Percentiles rank a stretch among this genome's conserved stretches.
Conservation (phyloP, 495 filamentous ascomycete species). For the Penicillium lagena region DNA sequence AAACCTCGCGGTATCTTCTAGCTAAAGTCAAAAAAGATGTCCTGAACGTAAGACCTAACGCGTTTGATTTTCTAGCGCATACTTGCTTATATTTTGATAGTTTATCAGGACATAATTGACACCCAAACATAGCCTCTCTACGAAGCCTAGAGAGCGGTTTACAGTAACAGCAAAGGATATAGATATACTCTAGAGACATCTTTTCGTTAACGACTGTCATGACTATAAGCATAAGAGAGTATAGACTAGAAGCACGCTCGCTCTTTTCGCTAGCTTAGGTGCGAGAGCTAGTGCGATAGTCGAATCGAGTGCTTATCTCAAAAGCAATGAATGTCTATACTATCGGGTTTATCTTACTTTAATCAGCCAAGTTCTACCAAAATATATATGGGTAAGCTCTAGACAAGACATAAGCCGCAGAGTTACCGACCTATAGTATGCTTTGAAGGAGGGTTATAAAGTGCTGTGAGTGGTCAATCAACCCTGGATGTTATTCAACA, state of each 20-base stretch:
- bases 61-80: not conserved
- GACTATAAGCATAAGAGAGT: conserved; percentile 16
- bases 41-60: not conserved
- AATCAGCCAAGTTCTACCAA: too few species aligned
- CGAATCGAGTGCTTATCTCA: conserved; percentile 14
- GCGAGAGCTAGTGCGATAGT: conserved; percentile 13
- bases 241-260: conserved; percentile 11
- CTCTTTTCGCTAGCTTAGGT: conserved; percentile 12
- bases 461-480: too few species aligned
- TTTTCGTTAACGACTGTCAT: conserved; percentile 13
- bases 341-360: conserved; percentile 12
- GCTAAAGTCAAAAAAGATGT: conserved; percentile 1
- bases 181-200: not conserved
- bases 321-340: conserved; percentile 16
- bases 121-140: conserved; percentile 1
- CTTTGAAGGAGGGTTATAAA: too few species aligned
- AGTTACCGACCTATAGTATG: too few species aligned
- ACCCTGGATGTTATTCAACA: too few species aligned
- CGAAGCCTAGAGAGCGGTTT: not conserved
- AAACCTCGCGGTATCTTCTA: conserved; percentile 1
- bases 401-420: too few species aligned
- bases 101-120: not conserved
- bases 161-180: conserved; percentile 3
- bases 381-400: too few species aligned
- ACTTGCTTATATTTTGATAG: not conserved